Percentiles rank a stretch among this genome's conserved stretches.
Evolutionary conservation across 1,284 basidiomycete genomes (phyloP).

Genomic region (Erythrobasidium hasegawianum): DNA sequence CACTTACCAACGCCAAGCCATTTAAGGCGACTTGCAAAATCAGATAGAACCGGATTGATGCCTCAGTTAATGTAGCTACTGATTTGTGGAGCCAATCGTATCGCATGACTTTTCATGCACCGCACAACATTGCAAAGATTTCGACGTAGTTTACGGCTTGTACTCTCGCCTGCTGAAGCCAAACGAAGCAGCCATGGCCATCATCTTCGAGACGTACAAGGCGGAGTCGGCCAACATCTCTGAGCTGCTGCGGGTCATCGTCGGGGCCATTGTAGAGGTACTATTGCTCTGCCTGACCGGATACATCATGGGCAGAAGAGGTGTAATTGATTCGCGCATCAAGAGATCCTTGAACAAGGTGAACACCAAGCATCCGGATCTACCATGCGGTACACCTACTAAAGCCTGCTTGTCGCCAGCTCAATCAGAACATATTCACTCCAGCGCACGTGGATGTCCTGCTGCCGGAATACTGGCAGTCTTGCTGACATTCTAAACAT

Average conservation of each 20-base stretch:
- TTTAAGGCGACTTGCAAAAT: too few species aligned
- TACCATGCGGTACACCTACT: not conserved
- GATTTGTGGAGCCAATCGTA: too few species aligned
- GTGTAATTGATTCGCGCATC: constrained; percentile 50
- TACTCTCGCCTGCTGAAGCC: too few species aligned
- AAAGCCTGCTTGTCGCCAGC: constrained; percentile 32
- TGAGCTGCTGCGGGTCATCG: not conserved
- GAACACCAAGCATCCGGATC: too few species aligned
- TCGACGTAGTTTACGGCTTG: too few species aligned
- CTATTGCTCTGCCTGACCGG: constrained; percentile 45
- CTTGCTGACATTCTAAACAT: constrained; percentile 45
- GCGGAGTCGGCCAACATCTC: not conserved
- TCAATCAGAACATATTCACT: constrained; percentile 37
- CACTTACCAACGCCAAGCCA: too few species aligned
- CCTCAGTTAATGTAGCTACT: too few species aligned
- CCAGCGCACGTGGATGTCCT: constrained; percentile 40
- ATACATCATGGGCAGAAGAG: constrained; percentile 49
- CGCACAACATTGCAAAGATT: too few species aligned
- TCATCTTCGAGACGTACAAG: not conserved
- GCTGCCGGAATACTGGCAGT: constrained; percentile 13
- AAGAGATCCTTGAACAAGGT: constrained; percentile 44
- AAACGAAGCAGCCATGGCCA: too few species aligned
- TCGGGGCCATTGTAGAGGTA: constrained; percentile 1
- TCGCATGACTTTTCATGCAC: too few species aligned
- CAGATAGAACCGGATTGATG: too few species aligned